Evolutionary conservation across 169 alveolate species (phyloP).

Genomic region (Plasmodium vivax): DNA sequence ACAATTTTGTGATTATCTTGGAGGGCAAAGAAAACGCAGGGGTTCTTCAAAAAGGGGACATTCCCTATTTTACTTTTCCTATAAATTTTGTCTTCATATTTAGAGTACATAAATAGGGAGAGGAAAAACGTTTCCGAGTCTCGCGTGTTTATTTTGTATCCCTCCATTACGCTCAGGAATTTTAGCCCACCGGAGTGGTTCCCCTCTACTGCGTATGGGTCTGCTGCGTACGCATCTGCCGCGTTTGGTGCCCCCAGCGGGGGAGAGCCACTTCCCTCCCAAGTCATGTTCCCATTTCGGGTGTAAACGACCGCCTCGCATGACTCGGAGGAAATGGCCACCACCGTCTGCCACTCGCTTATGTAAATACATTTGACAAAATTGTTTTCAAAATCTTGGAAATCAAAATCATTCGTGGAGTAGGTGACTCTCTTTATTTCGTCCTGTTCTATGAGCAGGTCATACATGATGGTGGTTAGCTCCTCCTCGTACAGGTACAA

Average conservation of each 20-base stretch:
- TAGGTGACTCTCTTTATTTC: constrained; percentile 61
- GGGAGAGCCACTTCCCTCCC: not conserved
- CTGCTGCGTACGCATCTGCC: not conserved
- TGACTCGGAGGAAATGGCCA: constrained; percentile 52
- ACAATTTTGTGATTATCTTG: constrained; percentile 62
- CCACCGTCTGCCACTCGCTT: constrained; percentile 52
- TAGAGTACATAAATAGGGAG: constrained; percentile 59
- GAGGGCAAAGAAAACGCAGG: constrained; percentile 54
- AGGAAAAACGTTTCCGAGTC: constrained; percentile 50
- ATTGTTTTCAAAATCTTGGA: constrained; percentile 27
- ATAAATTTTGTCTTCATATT: constrained; percentile 71
- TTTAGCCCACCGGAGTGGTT: constrained; percentile 12
- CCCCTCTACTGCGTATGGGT: not conserved
- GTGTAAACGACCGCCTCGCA: constrained; percentile 61
- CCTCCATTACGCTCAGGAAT: constrained; percentile 65
- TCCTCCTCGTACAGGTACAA: constrained; percentile 31
- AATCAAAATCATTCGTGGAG: constrained; percentile 68
- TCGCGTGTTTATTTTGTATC: constrained; percentile 72
- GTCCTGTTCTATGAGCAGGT: constrained; percentile 33
- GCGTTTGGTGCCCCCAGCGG: not conserved
- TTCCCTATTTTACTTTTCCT: constrained; percentile 72
- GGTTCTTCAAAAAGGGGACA: constrained; percentile 70
- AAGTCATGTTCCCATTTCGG: not conserved
- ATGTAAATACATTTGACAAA: constrained; percentile 43
- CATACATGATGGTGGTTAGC: constrained; percentile 63